Evolutionary conservation across 495 filamentous ascomycete species (phyloP), one percentile per base, ranked within the genome.

Genomic region (Penicillium dipodomyicola): DNA sequence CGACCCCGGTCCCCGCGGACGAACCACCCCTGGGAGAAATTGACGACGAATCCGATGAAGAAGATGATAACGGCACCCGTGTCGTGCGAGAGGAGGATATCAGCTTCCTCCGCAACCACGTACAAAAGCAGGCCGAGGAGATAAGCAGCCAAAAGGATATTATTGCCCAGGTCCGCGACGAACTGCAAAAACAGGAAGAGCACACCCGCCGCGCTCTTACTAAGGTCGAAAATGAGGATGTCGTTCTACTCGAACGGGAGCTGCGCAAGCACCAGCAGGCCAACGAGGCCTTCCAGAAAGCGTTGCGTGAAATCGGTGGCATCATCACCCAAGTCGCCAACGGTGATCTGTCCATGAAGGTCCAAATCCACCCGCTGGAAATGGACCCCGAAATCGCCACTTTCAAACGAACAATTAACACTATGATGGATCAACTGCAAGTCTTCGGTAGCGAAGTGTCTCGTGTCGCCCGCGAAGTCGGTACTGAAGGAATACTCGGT

Each of bases 371-470:
- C 69, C 89, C 89, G 8, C 84, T 92, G 63, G 94, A 99, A 73
- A 94, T 97, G 89, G 94, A 99, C 80, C 92, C 94, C 1, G 95
- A 99, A 79, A 99, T 99, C 65, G 91, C 90, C n/a, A 93, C 88
- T 5, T 99, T 99, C 82, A 99, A 99, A 78, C 86, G 90, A 54
- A 97, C 92, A 15, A 87, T 80, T 77, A 99, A 99, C 67, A 96
- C 87, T 52, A 99, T 99, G 94, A 96, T 97, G 83, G 94, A 97
- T 68, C 94, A 97, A 75, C 81, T 98, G 52, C 92, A 97, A 70
- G 89, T 94, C 50, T 98, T 98, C 74, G 92, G 94, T 65, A 93
- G 89, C 70, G 92, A 98, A 76, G 94, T 98, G 63, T 97, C 95
- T 56, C 86, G 91, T 63, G 89, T 98, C 60, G 94, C 94, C 37